Evolutionary conservation across 768 basidiomycete genomes (phyloP).

Genomic region (Hericium coralloides): DNA sequence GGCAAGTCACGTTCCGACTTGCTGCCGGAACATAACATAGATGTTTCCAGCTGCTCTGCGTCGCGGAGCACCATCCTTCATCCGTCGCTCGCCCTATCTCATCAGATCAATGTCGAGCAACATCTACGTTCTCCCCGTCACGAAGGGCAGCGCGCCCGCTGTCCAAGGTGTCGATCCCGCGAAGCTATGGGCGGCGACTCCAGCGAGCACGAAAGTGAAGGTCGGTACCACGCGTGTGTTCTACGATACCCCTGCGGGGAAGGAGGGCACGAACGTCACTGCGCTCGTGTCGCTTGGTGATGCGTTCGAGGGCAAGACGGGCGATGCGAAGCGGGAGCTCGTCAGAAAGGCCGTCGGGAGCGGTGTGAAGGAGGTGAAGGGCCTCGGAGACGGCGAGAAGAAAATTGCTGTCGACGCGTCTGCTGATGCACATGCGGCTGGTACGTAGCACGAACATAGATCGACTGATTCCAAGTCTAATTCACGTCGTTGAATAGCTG

Average conservation of each 20-base stretch:
- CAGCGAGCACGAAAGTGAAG: constrained; percentile 34
- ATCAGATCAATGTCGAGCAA: constrained; percentile 33
- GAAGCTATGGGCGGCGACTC: constrained; percentile 45
- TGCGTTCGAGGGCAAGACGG: constrained; percentile 37
- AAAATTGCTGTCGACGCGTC: constrained; percentile 54
- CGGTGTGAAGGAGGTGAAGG: constrained; percentile 61
- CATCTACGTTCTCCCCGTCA: constrained; percentile 48
- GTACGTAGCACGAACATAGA: constrained; percentile 28
- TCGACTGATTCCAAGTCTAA: not conserved
- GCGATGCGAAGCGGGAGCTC: constrained; percentile 45
- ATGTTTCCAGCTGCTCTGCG: not conserved
- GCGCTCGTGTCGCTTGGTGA: constrained; percentile 54
- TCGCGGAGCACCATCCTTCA: constrained; percentile 1
- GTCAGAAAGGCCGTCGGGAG: constrained; percentile 65
- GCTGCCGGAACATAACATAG: too few species aligned
- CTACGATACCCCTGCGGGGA: constrained; percentile 40
- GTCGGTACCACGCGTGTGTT: constrained; percentile 58
- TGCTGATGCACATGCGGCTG: constrained; percentile 68
- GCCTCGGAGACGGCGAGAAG: constrained; percentile 48
- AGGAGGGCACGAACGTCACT: constrained; percentile 29
- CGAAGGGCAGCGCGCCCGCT: constrained; percentile 32
- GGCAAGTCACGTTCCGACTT: too few species aligned
- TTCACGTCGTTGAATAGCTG: constrained; percentile 36
- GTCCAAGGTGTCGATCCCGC: constrained; percentile 30
- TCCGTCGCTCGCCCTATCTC: constrained; percentile 9